Conservation (phyloP, 805 yeast genomes). For the Hanseniaspora jakobsenii region DNA sequence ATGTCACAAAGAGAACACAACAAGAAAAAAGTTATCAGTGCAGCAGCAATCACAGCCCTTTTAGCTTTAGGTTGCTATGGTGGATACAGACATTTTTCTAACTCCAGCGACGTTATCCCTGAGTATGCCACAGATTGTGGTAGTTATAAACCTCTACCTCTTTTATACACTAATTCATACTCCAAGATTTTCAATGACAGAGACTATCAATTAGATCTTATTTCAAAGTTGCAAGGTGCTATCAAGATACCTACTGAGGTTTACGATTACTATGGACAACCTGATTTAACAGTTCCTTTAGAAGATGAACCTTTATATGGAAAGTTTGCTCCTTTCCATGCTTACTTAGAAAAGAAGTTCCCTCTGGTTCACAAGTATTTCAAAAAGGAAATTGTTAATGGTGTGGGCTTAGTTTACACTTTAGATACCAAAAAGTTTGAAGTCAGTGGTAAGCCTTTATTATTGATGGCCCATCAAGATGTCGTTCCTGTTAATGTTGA, state of each 20-base stretch:
- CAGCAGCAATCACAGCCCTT: constrained; percentile 2
- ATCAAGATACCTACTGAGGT: constrained; percentile 47
- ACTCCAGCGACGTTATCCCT: constrained; percentile 1
- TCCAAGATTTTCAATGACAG: constrained; percentile 15
- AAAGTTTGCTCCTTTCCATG: constrained; percentile 31
- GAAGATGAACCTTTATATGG: constrained; percentile 15
- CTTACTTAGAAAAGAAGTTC: constrained; percentile 38
- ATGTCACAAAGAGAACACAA: constrained; percentile 12
- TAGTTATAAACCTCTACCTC: constrained; percentile 14
- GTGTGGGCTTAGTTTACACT: constrained; percentile 45
- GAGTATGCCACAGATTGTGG: constrained; percentile 14
- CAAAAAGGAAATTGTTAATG: constrained; percentile 39
- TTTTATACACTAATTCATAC: constrained; percentile 15
- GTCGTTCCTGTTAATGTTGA: constrained; percentile 57
- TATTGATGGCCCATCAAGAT: constrained; percentile 61
- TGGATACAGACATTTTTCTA: background rate
- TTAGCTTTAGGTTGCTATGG: constrained; percentile 2
- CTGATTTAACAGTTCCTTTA: constrained; percentile 16
- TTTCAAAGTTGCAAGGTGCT: constrained; percentile 37
- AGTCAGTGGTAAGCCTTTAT: constrained; percentile 38
- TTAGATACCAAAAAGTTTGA: constrained; percentile 26
- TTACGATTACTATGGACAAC: constrained; percentile 33
- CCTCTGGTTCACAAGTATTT: constrained; percentile 36
- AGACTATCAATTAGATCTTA: constrained; percentile 15
- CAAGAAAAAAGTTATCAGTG: background rate